A percentile compares a stretch with the other conserved stretches of the same genome.
phyloP scores from a whole-genome alignment of 139 green algal species.

The Spirogloea muscicola region DNA sequence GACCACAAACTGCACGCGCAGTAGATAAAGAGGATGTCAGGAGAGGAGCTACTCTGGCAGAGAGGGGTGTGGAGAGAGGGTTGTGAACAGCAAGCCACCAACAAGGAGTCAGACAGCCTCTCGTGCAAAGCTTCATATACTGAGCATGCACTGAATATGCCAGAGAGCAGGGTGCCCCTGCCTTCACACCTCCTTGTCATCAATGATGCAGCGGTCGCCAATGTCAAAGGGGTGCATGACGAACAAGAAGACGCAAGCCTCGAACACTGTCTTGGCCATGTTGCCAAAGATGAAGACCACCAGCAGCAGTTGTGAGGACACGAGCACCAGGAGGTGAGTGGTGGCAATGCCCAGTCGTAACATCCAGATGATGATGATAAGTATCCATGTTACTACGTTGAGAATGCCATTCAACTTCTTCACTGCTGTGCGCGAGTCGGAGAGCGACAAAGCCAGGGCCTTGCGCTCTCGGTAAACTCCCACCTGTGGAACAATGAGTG shows the following conservation, averaged over 20 bases:
- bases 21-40: not conserved
- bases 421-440: constrained; percentile 67
- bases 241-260: constrained; percentile 69
- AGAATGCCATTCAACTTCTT: constrained; percentile 67
- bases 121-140: constrained; percentile 1
- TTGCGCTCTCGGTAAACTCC: constrained; percentile 45
- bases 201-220: constrained; percentile 51
- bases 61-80: not conserved
- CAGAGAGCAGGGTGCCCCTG: no score
- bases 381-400: constrained; percentile 19
- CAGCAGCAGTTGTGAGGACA: constrained; percentile 18
- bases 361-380: constrained; percentile 60
- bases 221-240: constrained; percentile 72
- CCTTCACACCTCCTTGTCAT: constrained; percentile 21
- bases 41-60: constrained; percentile 1
- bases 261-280: constrained; percentile 42
- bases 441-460: constrained; percentile 69
- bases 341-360: constrained; percentile 45
- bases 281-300: constrained; percentile 43
- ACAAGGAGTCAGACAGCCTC: not conserved
- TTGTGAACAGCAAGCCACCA: not conserved
- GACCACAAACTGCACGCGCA: not conserved
- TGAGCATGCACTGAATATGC: no score
- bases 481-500: no score
- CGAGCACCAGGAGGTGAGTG: constrained; percentile 45